Evolutionary conservation across 1,284 basidiomycete genomes (phyloP), one percentile per base, ranked within the genome.

Genomic region (Microbotryomycetes sp.): DNA sequence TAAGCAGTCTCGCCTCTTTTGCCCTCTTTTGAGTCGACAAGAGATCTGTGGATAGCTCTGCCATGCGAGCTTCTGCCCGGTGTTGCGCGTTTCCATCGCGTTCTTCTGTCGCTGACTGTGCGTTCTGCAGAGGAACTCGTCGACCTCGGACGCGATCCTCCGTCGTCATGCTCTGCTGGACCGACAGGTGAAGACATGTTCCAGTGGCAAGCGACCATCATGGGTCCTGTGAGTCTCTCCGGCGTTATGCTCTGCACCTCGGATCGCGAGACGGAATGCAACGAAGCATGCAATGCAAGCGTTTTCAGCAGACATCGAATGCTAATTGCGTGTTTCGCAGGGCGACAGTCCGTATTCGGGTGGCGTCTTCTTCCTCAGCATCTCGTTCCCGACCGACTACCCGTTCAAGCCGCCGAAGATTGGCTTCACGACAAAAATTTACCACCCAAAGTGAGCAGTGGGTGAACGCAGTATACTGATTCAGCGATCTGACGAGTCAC

Each of bases 371-470:
- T 73, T 75, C 66, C 65, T 73, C 46, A 69, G 85, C 61, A 94
- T 94, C 76, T 85, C 83, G 53, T 93, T 94, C 84, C 89, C 88
- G 52, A 86, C 86, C 78, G 92, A 97, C 78, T 97, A 97, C 81
- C 92, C 92, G 47, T 96, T 97, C 86, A 94, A 94, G 81, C 94
- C 96, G 46, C 96, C 96, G 77, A 97, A 97, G 84, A 91, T 98
- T 78, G 89, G 88, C 79, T 98, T 99, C 80, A 92, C 90, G 72
- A 98, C 94, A 75, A 97, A 83, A 75, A 81, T 81, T 75, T 79
- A 79, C 73, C 81, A 81, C 75, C 80, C 80, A 45, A 81, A 81
- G 69, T 70, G n/a, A 31, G 69, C 30, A 23, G n/a, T 21, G 15
- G 21, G n/a, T 24, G 28, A 53, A 6, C 9, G 26, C 3, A 27